Percentiles rank a stretch among this genome's conserved stretches.
These are phyloP conservation scores for Acacia crassicarpa DNA, from an alignment of 306 rosid species.

Conservation along the genomic window DNA sequence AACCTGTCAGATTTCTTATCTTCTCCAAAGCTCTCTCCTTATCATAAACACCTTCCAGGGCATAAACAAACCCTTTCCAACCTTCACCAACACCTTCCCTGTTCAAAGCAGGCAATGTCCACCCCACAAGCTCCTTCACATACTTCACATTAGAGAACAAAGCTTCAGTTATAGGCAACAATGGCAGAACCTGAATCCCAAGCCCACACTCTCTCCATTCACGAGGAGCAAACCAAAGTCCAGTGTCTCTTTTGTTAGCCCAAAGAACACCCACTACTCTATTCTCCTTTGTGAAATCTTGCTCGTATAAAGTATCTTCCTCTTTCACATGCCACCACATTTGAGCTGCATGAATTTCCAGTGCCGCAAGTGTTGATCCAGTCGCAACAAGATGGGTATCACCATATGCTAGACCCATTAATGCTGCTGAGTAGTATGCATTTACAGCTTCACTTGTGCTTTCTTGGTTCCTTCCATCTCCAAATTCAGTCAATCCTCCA, in stretches of 20 bases:
- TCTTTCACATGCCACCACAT: slow-evolving; percentile 83
- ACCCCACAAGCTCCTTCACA: slow-evolving; percentile 68
- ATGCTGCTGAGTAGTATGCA: slow-evolving; percentile 79
- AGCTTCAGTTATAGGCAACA: slow-evolving; percentile 65
- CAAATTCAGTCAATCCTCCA: slow-evolving; percentile 75
- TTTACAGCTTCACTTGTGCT: slow-evolving; percentile 89
- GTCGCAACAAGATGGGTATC: slow-evolving; percentile 56
- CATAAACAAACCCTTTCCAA: slow-evolving; percentile 87
- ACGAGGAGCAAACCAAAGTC: slow-evolving; percentile 78
- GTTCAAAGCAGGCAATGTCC: slow-evolving; percentile 70
- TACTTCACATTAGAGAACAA: slow-evolving; percentile 64
- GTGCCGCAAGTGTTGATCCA: slow-evolving; percentile 63
- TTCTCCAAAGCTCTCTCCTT: slow-evolving; percentile 55
- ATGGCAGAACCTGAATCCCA: slow-evolving; percentile 73
- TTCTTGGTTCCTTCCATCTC: slow-evolving; percentile 85
- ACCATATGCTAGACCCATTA: slow-evolving; percentile 79
- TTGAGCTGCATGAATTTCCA: slow-evolving; percentile 73
- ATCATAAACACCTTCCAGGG: slow-evolving; percentile 74
- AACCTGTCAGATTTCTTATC: slow-evolving; percentile 55
- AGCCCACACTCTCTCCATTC: slow-evolving; percentile 83
- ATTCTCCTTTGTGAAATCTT: slow-evolving; percentile 59
- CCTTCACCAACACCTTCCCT: slow-evolving; percentile 70
- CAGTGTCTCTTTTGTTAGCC: slow-evolving; percentile 82
- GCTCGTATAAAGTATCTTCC: slow-evolving; percentile 51
- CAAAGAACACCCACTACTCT: slow-evolving; percentile 71